Conservation (phyloP, 805 yeast genomes). For the Myxozyma neglecta region DNA sequence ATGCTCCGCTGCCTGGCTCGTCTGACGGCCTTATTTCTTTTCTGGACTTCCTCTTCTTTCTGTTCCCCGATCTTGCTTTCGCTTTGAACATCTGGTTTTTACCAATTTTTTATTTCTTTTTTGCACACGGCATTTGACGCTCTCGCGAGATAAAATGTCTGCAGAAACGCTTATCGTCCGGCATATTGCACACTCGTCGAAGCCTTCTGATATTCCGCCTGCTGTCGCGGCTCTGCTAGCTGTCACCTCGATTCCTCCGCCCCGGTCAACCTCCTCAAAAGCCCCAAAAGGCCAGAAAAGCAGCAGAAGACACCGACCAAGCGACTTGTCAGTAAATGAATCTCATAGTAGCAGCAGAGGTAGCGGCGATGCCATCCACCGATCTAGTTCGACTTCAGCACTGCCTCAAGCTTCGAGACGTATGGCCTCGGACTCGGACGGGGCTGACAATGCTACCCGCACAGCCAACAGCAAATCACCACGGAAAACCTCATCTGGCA, state of each 20-base stretch:
- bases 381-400: background rate
- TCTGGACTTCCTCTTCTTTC: background rate
- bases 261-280: background rate
- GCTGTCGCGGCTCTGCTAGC: slow-evolving; percentile 33
- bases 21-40: too few species aligned
- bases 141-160: background rate
- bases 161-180: slow-evolving; percentile 22
- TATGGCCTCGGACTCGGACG: too few species aligned
- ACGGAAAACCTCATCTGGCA: background rate
- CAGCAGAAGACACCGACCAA: background rate
- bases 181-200: slow-evolving; percentile 1
- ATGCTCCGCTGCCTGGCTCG: too few species aligned
- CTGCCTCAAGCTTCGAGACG: background rate
- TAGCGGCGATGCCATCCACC: background rate
- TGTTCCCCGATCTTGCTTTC: background rate
- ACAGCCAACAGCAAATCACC: too few species aligned
- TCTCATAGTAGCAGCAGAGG: too few species aligned
- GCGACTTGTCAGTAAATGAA: background rate
- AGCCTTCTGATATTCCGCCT: slow-evolving; percentile 19
- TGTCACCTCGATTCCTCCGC: slow-evolving; percentile 31
- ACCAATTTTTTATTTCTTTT: background rate
- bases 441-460: background rate
- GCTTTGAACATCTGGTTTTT: background rate
- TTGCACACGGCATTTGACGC: background rate
- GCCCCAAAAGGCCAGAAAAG: background rate